Conservation (phyloP, 1,284 basidiomycete genomes). For the Boletus sp. region DNA sequence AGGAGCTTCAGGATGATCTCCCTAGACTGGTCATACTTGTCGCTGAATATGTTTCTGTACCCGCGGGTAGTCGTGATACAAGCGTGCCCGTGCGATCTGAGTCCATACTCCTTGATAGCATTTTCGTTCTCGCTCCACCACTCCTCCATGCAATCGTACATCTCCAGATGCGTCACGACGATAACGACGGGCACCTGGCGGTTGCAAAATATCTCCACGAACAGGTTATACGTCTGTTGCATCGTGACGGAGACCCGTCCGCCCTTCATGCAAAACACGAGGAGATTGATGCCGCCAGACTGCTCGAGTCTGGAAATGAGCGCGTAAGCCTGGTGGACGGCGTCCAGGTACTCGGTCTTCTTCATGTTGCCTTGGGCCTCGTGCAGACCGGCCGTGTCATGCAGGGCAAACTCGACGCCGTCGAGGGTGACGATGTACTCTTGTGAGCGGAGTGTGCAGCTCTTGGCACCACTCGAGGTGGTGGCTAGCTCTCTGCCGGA, state of each 20-base stretch:
- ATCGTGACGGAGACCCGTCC: constrained; percentile 33
- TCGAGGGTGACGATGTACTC: constrained; percentile 15
- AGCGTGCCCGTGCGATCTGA: constrained; percentile 23
- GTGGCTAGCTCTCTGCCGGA: constrained; percentile 15
- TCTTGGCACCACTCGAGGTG: constrained; percentile 22
- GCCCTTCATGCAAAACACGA: constrained; percentile 38
- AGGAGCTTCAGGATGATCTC: constrained; percentile 18
- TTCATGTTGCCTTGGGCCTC: constrained; percentile 30
- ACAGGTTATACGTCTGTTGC: constrained; percentile 34
- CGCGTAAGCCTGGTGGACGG: constrained; percentile 30
- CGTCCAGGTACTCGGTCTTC: constrained; percentile 25
- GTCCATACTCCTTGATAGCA: constrained; percentile 23
- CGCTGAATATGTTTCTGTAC: constrained; percentile 15
- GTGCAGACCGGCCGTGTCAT: constrained; percentile 40
- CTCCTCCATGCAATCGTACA: constrained; percentile 29
- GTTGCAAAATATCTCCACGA: constrained; percentile 28
- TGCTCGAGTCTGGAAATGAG: constrained; percentile 34
- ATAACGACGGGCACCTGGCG: constrained; percentile 34
- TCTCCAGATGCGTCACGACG: constrained; percentile 37
- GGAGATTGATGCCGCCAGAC: constrained; percentile 34
- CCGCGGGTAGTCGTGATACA: constrained; percentile 31
- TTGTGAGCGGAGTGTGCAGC: constrained; percentile 25
- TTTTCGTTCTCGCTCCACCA: constrained; percentile 31
- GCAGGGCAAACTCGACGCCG: constrained; percentile 25
- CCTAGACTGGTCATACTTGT: constrained; percentile 25